Evolutionary conservation across 2,329 filamentous ascomycete genomes (phyloP), one percentile per base, ranked within the genome.

Genomic region (Drechslerella dactyloides): DNA sequence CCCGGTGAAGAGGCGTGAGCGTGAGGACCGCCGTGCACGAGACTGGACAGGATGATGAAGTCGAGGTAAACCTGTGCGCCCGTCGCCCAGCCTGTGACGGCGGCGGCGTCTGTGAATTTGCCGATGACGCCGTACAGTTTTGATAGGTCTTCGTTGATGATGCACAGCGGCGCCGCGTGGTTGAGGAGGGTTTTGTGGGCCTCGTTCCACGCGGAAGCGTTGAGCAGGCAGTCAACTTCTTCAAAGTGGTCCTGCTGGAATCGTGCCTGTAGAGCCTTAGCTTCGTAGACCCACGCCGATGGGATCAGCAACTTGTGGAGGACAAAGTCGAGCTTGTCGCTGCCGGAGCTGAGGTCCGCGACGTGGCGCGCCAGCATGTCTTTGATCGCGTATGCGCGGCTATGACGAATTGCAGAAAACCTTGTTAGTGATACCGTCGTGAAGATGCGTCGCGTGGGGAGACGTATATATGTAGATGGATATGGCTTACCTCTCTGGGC

Each of bases 131-230:
- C 82, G 44, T 86, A 85, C 0, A 97, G 82, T 1, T 84, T 84
- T 19, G 85, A 84, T 76, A 91, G 93, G 78, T 97, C 89, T 48
- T 89, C 87, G 77, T 91, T 89, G 72, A 99, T 89, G 74, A 99
- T 85, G 10, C 91, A 87, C 27, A 85, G 83, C 0, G 94, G 94
- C 0, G 90, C 94, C 30, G 97, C 92, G 74, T 89, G 85, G 74
- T 86, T 86, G 70, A 89, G 86, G 60, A 99, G 88, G 0, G 93
- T 90, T 27, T 87, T 85, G 80, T 97, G 94, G 0, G 94, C 94
- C 78, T 94, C 90, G 30, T 86, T 83, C 79, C 87, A 90, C 46
- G 90, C 87, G 42, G 85, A 85, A 1, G 92, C 93, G 54, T 87
- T 86, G 69, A 97, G 84, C 11, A 99, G 86, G 76, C 88, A 94